Evolutionary conservation across 2,329 filamentous ascomycete genomes (phyloP).

Genomic region (Fusarium solani-melongenae): DNA sequence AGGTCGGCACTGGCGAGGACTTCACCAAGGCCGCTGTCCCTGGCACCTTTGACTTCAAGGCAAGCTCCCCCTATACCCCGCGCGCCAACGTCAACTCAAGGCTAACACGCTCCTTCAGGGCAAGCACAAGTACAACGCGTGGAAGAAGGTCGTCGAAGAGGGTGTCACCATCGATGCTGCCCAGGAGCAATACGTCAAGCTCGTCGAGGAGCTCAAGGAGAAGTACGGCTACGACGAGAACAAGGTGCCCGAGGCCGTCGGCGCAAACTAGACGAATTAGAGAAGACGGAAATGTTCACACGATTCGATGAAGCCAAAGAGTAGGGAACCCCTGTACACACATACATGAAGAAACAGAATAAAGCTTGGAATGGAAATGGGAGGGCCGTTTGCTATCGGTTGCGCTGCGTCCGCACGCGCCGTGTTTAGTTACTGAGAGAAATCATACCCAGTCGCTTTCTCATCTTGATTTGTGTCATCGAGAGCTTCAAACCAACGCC

Average conservation of each 20-base stretch:
- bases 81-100: background rate
- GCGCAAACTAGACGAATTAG: conserved; percentile 34
- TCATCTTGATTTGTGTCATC: background rate
- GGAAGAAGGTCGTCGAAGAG: conserved; percentile 76
- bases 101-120: conserved; percentile 59
- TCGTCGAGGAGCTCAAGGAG: conserved; percentile 77
- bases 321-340: conserved; percentile 7
- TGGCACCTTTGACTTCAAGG: conserved; percentile 78
- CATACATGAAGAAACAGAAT: conserved; percentile 13
- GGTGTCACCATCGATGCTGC: conserved; percentile 72
- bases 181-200: conserved; percentile 79
- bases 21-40: conserved; percentile 66
- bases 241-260: conserved; percentile 71
- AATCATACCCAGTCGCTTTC: conserved; percentile 37
- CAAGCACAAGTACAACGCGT: conserved; percentile 84
- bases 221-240: conserved; percentile 74
- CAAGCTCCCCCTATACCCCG: conserved; percentile 42
- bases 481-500: background rate
- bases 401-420: conserved; percentile 16
- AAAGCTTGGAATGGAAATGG: conserved; percentile 20
- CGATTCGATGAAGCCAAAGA: conserved; percentile 27
- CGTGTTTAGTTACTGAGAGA: conserved; percentile 25
- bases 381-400: conserved; percentile 3
- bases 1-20: conserved; percentile 68
- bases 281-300: background rate